A percentile compares a stretch with the other conserved stretches of the same genome.
phyloP scores from a whole-genome alignment of 257 asterid species.

The Ligustrum vulgare region DNA sequence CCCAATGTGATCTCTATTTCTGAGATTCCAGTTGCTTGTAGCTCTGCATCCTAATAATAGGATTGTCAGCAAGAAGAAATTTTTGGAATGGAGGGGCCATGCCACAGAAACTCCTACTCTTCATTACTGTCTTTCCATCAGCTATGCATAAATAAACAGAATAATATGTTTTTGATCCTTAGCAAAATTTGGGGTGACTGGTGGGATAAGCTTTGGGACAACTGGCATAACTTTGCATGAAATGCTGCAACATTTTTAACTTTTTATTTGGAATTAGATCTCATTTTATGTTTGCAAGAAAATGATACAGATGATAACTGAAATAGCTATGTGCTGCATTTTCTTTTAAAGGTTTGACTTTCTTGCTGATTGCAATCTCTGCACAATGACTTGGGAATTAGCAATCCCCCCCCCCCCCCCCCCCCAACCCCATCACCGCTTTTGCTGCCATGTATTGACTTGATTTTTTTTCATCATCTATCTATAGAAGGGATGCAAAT shows the following conservation, averaged over 20 bases:
- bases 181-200: background rate
- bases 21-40: background rate
- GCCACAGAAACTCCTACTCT: background rate
- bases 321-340: background rate
- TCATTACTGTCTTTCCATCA: background rate
- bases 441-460: slow-evolving; percentile 2
- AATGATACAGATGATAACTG: background rate
- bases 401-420: slow-evolving; percentile 8
- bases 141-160: background rate
- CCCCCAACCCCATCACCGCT: background rate
- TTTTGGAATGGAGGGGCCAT: background rate
- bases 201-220: background rate
- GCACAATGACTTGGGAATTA: background rate
- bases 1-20: background rate
- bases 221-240: too few species aligned
- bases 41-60: background rate
- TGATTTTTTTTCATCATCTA: slow-evolving; percentile 22
- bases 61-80: background rate
- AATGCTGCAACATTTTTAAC: too few species aligned
- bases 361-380: slow-evolving; percentile 1
- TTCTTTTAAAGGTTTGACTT: background rate
- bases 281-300: background rate
- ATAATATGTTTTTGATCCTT: background rate
- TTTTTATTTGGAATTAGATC: background rate
- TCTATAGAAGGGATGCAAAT: slow-evolving; percentile 59